Conservation (phyloP, 345 rosid species). For the Moricandia arvensis region DNA sequence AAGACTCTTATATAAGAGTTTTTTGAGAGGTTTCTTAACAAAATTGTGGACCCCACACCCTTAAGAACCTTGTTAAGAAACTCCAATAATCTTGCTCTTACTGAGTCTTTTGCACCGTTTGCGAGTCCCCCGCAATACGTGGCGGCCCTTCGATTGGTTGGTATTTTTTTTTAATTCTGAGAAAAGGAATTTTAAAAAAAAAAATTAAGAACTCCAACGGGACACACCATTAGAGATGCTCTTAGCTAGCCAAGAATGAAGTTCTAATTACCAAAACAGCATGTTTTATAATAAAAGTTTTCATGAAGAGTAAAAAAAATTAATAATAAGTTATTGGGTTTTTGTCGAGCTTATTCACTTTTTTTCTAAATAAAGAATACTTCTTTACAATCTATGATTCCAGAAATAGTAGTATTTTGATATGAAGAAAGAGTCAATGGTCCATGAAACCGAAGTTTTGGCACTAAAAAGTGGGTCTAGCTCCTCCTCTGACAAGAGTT, state of each 20-base stretch:
- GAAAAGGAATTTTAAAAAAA: no score
- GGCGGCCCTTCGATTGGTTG: no score
- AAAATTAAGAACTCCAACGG: no score
- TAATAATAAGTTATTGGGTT: background rate
- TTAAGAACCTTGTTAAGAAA: no score
- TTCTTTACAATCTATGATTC: background rate
- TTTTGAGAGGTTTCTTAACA: no score
- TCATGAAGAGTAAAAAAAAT: background rate
- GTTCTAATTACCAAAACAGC: background rate
- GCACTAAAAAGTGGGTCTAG: constrained; percentile 30
- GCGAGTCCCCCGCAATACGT: no score
- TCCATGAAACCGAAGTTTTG: constrained; percentile 24
- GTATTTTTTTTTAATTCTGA: no score
- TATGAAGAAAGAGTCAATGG: constrained; percentile 36
- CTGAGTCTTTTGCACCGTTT: no score
- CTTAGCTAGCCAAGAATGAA: background rate
- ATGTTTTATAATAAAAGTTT: background rate
- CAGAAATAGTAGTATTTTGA: background rate
- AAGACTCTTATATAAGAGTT: no score
- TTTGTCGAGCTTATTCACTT: background rate
- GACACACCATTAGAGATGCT: no score
- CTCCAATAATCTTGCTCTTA: no score
- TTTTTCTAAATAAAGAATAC: background rate
- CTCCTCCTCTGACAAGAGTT: constrained; percentile 1
- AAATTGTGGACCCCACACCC: no score